These are phyloP conservation scores for Claviceps digitariae DNA, from an alignment of 2,329 filamentous ascomycete species.

Conservation along the genomic window DNA sequence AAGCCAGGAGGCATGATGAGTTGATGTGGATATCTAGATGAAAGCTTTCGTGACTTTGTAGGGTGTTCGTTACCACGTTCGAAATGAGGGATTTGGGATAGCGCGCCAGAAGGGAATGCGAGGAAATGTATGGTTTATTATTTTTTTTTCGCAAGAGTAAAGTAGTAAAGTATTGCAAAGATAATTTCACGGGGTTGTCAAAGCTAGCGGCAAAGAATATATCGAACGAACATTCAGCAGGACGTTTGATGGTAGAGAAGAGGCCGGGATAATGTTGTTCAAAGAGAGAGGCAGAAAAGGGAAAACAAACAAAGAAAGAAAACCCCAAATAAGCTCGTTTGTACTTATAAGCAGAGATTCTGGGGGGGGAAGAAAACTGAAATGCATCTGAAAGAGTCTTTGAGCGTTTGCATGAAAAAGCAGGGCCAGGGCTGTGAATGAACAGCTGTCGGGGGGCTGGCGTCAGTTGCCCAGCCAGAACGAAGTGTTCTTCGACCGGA, in stretches of 20 bases:
- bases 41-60: not conserved
- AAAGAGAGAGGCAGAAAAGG: not conserved
- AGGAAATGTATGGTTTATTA: not conserved
- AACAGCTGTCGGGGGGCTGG: not conserved
- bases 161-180: not conserved
- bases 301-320: not conserved
- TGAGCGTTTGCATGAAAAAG: not conserved
- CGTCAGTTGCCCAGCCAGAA: conserved; percentile 1
- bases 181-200: not conserved
- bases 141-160: not conserved
- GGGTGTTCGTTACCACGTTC: not conserved
- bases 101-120: too few species aligned
- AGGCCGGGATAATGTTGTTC: not conserved
- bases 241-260: not conserved
- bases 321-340: not conserved
- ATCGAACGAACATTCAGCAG: not conserved
- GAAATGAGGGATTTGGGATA: not conserved
- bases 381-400: not conserved
- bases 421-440: not conserved
- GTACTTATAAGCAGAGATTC: conserved; percentile 4
- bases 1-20: conserved; percentile 1
- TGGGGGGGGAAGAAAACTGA: not conserved
- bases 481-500: not conserved
- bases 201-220: not conserved
- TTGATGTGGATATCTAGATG: not conserved